Base-by-base conservation (phyloP, 305 asterid genomes). In the Fraxinus xanthoxyloides region DNA sequence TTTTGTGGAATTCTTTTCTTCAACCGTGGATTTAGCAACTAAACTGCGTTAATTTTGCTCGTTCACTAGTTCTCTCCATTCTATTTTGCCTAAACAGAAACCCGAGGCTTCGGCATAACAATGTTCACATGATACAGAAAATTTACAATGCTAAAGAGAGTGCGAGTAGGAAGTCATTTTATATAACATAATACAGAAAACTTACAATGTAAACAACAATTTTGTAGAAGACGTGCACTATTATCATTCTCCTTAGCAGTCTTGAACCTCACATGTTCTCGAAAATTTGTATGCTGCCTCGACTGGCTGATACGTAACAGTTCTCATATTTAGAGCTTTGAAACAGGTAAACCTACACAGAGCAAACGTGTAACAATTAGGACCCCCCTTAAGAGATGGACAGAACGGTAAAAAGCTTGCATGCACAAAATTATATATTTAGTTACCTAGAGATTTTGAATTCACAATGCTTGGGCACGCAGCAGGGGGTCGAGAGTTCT, bases 391-490 rank as follows among this genome's bases (percentile, higher is more conserved):
- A 8, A 12, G 38, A 54, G 76, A 46, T 17, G 34, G 23, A 61
- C 7, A 24, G 23, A 35, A 72, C 43, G 36, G 10, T 36, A 21
- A 67, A 26, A 80, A 34, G 9, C 15, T 24, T 8, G 24, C 30
- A 43, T 12, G 32, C 15, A 8, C 34, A 63, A 21, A 63, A 9
- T 10, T 63, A 63, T 21, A 56, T 63, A 63, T 63, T 46, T 19
- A 56, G 28, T 86, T 90, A 93, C 99, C 99, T 85, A 94, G 72
- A 75, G 94, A 91, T 87, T 95, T 95, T 36, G 98, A 87, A 72
- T 95, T 95, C 51, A 95, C 97, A 77, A 95, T 92, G 87, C 99
- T 95, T 24, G 98, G 99, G 87, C 93, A 92, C 28, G 99, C 98
- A 54, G 97, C 89, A 21, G 99, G 99, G 23, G 99, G 96, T 34